Evolutionary conservation across 2,329 filamentous ascomycete species (phyloP), one percentile per base, ranked within the genome.

Genomic region (Epichloe sylvatica): DNA sequence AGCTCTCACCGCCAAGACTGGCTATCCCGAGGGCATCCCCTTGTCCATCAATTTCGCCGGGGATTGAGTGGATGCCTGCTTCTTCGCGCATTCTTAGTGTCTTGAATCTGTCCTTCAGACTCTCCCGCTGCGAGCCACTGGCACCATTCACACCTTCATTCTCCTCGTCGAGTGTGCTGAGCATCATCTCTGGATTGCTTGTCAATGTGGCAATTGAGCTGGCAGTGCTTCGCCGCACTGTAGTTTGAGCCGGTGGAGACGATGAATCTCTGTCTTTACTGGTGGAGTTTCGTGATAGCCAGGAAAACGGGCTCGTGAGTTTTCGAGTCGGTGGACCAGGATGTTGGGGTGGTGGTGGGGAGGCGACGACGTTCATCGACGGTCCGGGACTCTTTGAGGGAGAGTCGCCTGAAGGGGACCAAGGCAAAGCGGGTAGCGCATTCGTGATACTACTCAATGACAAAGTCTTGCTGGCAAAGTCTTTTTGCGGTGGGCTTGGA

Each of bases 291-390:
- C 87, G 74, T 34, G 86, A 87, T 38, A 94, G 75, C 82, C 86
- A 91, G 38, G 86, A 80, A 59, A 94, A 94, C n/a, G 85, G 87
- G 57, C 86, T 87, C 8, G 86, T 90, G 49, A 94, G 77, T 64
- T 92, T 94, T 60, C 88, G 75, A 52, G 76, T 56, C 12, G 71
- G 67, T 2, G 72, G 67, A 6, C 41, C 41, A 19, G 61, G 57
- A 21, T 56, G 57, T 17, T 57, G 50, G 4, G 66, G 57, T 8
- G 8, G 25, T 30, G 62, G 62, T 41, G 59, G 58, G 48, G 62
- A 63, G 43, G 61, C 57, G 35, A 61, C 57, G 35, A 60, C 56
- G 48, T 61, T 57, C 53, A 62, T 57, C 54, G 58, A 66, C 55
- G 58, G 68, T 60, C 55, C 57, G 21, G 65, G 64, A 52, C 67